Percentiles rank a stretch among this genome's conserved stretches.
Conservation (phyloP, 1,284 basidiomycete species). For the Lignosus rhinocerotis region DNA sequence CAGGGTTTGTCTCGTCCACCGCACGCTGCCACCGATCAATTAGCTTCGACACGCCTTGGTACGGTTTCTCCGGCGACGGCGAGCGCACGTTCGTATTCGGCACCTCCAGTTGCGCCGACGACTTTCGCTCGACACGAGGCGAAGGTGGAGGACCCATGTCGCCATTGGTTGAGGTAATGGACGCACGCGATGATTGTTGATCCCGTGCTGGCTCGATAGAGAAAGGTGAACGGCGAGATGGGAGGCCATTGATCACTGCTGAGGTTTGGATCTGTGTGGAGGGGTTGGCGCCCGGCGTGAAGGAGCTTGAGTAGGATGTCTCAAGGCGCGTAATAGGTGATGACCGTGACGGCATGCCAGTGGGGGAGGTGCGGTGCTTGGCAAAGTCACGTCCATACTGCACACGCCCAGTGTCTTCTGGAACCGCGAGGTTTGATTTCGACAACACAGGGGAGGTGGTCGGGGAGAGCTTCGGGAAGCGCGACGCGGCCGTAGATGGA, state of each 20-base stretch:
- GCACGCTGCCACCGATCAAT: conserved; percentile 85
- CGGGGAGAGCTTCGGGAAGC: conserved; percentile 35
- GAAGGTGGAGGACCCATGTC: conserved; percentile 14
- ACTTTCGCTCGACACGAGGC: conserved; percentile 17
- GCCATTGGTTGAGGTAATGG: neutral
- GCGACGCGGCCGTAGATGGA: conserved; percentile 32
- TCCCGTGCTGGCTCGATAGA: conserved; percentile 15
- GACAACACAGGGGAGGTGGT: conserved; percentile 28
- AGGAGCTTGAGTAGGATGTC: conserved; percentile 19
- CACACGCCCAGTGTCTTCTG: conserved; percentile 25
- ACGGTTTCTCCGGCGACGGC: conserved; percentile 72
- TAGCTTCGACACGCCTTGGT: conserved; percentile 76
- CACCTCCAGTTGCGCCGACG: conserved; percentile 32
- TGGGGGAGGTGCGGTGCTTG: conserved; percentile 31
- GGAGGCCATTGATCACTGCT: conserved; percentile 20
- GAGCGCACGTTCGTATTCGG: conserved; percentile 35
- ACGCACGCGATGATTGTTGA: conserved; percentile 18
- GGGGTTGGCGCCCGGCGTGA: conserved; percentile 3
- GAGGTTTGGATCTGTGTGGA: neutral
- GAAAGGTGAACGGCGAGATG: conserved; percentile 29
- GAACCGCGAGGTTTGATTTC: conserved; percentile 28
- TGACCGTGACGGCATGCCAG: conserved; percentile 23
- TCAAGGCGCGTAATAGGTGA: conserved; percentile 29
- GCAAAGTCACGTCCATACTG: conserved; percentile 23
- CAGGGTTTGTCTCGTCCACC: conserved; percentile 56